These are phyloP conservation scores for Akanthomyces uredinophilus DNA, from an alignment of 2,329 filamentous ascomycete genomes.

Conservation along the genomic window DNA sequence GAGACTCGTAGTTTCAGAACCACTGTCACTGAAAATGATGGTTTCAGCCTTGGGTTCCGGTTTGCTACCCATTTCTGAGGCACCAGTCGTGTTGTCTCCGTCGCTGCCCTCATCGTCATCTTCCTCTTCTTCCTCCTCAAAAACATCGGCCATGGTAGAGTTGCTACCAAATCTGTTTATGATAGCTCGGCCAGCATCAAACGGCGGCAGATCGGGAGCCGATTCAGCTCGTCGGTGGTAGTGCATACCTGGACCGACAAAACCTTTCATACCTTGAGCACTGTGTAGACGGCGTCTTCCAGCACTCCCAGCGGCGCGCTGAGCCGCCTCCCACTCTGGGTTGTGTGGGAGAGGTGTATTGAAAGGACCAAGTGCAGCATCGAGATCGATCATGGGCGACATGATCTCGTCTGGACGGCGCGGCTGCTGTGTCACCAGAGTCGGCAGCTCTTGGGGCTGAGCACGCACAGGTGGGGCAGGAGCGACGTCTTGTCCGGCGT, in stretches of 20 bases:
- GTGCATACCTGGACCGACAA: conserved; percentile 64
- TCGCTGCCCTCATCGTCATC: conserved; percentile 44
- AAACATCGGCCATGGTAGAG: conserved; percentile 78
- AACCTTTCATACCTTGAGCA: conserved; percentile 64
- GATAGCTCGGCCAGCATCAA: conserved; percentile 56
- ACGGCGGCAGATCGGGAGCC: conserved; percentile 72
- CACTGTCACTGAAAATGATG: conserved; percentile 2
- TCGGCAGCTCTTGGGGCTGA: conserved; percentile 33
- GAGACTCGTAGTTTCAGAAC: conserved; percentile 10
- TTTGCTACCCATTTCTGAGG: conserved; percentile 41
- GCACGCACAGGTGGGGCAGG: conserved; percentile 21
- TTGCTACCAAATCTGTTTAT: conserved; percentile 60
- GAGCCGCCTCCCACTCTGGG: conserved; percentile 62
- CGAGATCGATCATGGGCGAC: conserved; percentile 84
- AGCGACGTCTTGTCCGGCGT: conserved; percentile 7
- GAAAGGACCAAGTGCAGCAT: conserved; percentile 88
- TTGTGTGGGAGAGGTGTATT: conserved; percentile 68
- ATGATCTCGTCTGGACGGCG: conserved; percentile 53
- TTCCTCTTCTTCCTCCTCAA: conserved; percentile 75
- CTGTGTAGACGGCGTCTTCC: conserved; percentile 68
- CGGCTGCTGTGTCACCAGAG: conserved; percentile 26
- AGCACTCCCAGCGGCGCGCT: conserved; percentile 49
- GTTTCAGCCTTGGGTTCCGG: background rate
- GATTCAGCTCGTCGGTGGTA: conserved; percentile 77
- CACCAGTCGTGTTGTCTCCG: conserved; percentile 28